phyloP scores from a whole-genome alignment of 257 asterid species.

The Solanum appendiculatum region DNA sequence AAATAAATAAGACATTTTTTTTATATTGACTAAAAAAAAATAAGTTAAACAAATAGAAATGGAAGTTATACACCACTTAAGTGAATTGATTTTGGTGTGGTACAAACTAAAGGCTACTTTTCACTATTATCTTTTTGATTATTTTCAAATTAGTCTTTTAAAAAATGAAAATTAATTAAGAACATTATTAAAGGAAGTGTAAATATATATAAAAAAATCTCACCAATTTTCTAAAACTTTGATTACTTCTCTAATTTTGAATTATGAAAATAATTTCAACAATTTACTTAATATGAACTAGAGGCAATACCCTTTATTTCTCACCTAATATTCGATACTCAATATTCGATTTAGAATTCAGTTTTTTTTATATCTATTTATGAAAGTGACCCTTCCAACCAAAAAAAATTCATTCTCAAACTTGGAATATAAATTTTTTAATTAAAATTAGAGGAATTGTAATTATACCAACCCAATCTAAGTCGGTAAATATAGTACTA shows the following conservation, averaged over 20 bases:
- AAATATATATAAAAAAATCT: no score
- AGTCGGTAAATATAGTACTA: not conserved
- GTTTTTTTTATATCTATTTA: not conserved
- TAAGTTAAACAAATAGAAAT: no score
- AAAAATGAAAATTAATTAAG: no score
- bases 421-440: not conserved
- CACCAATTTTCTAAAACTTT: no score
- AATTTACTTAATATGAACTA: not conserved
- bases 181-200: no score
- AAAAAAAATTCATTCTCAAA: not conserved
- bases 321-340: fast-evolving
- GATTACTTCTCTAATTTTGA: fast-evolving
- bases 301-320: fast-evolving
- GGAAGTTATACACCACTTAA: not conserved
- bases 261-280: no score
- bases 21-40: no score
- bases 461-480: not conserved
- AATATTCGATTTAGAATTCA: fast-evolving
- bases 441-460: not conserved
- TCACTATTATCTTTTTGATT: no score
- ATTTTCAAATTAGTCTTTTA: no score
- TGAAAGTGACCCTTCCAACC: fast-evolving
- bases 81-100: not conserved
- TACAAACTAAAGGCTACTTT: not conserved
- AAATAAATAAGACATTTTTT: no score